Evolutionary conservation across 768 basidiomycete genomes (phyloP), one percentile per base, ranked within the genome.

Genomic region (Nevesoporus exiguus): DNA sequence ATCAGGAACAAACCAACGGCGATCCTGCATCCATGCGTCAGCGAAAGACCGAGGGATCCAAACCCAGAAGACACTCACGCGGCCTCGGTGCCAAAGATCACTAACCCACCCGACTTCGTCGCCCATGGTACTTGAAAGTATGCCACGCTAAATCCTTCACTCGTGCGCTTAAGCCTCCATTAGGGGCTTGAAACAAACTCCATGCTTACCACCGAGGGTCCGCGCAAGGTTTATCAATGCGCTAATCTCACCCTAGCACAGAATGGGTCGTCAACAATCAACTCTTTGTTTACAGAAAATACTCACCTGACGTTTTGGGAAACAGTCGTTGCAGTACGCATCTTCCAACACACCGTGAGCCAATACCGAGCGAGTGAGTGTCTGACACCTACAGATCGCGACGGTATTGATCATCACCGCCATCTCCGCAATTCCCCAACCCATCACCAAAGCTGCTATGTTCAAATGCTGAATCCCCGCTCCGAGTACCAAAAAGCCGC

Each of bases 101-200:
- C 55, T 22, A 75, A 54, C 5, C 63, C 71, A 29, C 75, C 75
- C 24, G 66, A 56, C 51, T 65, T 63, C 5, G 63, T 64, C 19
- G 75, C 65, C 76, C 75, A 75, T 0, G 72, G 71, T 15, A 76
- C 70, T 54, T 76, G 74, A 50, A 71, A 76, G 57, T 68, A 76
- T 9, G 74, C 74, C 37, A 76, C 72, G 10, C 64, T 53, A 42
- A 77, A 76, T 8, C 74, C 70, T 68, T 25, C 24, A 13, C 0
- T 3, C 37, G 27, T 8, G 2, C 10, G 2, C 37, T 25, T 46
- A 0, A 46, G 42, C 37, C 2, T 29, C 33, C 1, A 11, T 54
- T 17, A 43, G 19, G 49, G 9, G 48, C 25, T 21, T 1, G 1
- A 52, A 21, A 45, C 2, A 39, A 44, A 17, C 2, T 2, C 21